Percentiles rank a stretch among this genome's conserved stretches.
These are phyloP conservation scores for Silene coronaria DNA, from an alignment of 179 eudicot species.

Conservation along the genomic window DNA sequence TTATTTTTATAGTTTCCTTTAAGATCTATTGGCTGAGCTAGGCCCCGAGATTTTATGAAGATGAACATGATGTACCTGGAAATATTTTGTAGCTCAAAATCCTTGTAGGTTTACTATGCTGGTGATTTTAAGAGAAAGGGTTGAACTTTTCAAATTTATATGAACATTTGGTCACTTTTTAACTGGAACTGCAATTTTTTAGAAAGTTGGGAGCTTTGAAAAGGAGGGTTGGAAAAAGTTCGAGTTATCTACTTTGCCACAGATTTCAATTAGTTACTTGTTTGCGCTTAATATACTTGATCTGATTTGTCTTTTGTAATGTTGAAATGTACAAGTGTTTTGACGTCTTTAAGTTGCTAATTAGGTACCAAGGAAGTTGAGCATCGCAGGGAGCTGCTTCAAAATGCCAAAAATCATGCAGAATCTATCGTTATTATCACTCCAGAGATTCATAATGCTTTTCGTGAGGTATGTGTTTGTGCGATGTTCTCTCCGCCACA, in stretches of 20 bases:
- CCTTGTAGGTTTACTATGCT: too few species aligned
- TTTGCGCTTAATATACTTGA: neutral
- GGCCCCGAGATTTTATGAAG: too few species aligned
- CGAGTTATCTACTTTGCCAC: too few species aligned
- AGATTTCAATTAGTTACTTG: neutral
- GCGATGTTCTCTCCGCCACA: neutral
- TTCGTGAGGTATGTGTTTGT: conserved; percentile 51
- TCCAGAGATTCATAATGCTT: conserved; percentile 57
- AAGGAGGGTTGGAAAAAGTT: neutral
- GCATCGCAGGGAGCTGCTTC: conserved; percentile 36
- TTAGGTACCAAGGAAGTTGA: conserved; percentile 59
- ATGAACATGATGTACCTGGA: too few species aligned
- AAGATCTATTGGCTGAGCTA: too few species aligned
- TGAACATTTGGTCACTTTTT: too few species aligned
- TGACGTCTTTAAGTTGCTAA: conserved; percentile 16
- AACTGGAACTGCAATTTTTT: too few species aligned
- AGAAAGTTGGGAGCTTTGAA: neutral
- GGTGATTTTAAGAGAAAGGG: too few species aligned
- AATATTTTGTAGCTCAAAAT: too few species aligned
- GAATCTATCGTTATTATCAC: conserved; percentile 66
- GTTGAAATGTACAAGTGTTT: neutral
- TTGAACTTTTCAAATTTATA: too few species aligned
- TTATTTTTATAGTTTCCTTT: too few species aligned
- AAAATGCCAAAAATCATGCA: conserved; percentile 60
- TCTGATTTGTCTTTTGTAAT: neutral